Conservation (phyloP, 352 stramenopile genomes). For the Phytophthora vignae region DNA sequence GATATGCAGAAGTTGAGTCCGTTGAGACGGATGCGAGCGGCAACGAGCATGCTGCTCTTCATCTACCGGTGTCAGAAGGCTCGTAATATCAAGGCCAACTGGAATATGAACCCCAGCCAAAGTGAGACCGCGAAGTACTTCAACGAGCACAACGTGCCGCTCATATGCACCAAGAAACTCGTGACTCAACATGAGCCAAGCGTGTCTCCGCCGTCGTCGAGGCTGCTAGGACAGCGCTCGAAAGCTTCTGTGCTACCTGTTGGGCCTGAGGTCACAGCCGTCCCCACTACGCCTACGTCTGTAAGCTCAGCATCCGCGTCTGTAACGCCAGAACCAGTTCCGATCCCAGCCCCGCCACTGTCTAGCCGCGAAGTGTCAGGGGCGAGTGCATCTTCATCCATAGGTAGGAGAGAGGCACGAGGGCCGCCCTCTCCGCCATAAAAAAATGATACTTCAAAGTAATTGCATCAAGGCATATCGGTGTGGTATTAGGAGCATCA, state of each 20-base stretch:
- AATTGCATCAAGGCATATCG: constrained; percentile 14
- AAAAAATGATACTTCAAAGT: constrained; percentile 16
- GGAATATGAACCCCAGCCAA: constrained; percentile 17
- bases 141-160: constrained; percentile 30
- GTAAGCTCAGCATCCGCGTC: constrained; percentile 6
- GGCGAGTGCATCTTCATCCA: constrained; percentile 9
- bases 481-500: background rate
- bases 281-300: constrained; percentile 4
- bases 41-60: constrained; percentile 68
- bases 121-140: constrained; percentile 24
- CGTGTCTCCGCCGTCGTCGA: constrained; percentile 9
- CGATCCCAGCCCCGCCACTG: background rate
- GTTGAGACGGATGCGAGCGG: constrained; percentile 51
- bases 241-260: constrained; percentile 77
- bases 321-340: background rate
- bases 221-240: constrained; percentile 30
- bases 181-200: constrained; percentile 1
- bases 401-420: constrained; percentile 25
- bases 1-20: constrained; percentile 73
- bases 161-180: constrained; percentile 28
- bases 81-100: constrained; percentile 56
- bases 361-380: constrained; percentile 7
- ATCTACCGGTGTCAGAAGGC: constrained; percentile 72
- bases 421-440: background rate
- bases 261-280: constrained; percentile 14